A percentile compares a stretch with the other conserved stretches of the same genome.
Evolutionary conservation across 768 basidiomycete genomes (phyloP).

Genomic region (Pleurotus tuber-regium): DNA sequence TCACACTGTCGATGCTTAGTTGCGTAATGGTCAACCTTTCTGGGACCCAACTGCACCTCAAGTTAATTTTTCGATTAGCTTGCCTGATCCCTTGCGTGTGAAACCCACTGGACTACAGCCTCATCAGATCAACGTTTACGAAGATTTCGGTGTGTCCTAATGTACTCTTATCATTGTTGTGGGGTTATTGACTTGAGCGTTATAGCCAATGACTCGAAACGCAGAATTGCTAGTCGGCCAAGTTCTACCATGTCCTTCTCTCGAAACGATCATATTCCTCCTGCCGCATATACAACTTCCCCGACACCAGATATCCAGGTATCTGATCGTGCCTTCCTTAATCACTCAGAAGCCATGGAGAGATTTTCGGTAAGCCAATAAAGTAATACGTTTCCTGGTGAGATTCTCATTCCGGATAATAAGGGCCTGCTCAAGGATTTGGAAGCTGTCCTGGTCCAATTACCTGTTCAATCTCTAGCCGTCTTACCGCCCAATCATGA

Average conservation of each 20-base stretch:
- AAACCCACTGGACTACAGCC: constrained; percentile 78
- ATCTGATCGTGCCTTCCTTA: constrained; percentile 42
- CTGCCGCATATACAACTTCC: constrained; percentile 52
- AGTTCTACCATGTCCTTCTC: constrained; percentile 69
- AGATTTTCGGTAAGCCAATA: constrained; percentile 65
- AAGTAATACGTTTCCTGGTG: too few species aligned
- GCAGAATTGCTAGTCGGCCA: constrained; percentile 60
- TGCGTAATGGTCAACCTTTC: constrained; percentile 73
- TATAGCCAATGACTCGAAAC: constrained; percentile 54
- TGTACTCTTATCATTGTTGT: not conserved
- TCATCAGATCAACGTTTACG: constrained; percentile 87
- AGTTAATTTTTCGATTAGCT: constrained; percentile 62
- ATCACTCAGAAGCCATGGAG: constrained; percentile 84
- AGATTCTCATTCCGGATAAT: too few species aligned
- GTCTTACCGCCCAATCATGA: constrained; percentile 82
- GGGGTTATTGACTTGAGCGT: constrained; percentile 13
- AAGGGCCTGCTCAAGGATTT: constrained; percentile 59
- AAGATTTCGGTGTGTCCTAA: constrained; percentile 75
- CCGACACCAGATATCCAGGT: constrained; percentile 56
- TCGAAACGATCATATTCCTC: constrained; percentile 18
- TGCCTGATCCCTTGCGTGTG: constrained; percentile 90
- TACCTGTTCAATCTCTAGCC: constrained; percentile 69
- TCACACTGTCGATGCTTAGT: constrained; percentile 30
- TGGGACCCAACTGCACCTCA: constrained; percentile 82
- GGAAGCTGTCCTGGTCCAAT: constrained; percentile 74